phyloP scores from a whole-genome alignment of 2,329 filamentous ascomycete genomes.

The Cytospora mali region DNA sequence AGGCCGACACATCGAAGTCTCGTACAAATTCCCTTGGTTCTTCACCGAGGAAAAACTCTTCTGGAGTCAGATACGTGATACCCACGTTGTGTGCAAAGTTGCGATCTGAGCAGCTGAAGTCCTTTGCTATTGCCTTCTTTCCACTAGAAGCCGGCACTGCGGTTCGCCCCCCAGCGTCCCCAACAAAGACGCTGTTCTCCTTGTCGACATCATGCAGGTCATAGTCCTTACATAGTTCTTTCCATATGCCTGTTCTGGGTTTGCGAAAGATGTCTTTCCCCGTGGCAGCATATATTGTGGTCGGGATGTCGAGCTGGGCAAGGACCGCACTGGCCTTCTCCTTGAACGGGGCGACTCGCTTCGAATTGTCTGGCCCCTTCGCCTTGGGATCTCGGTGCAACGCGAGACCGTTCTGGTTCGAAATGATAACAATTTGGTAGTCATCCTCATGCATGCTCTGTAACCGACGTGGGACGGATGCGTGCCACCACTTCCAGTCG shows the following conservation, averaged over 20 bases:
- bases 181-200: slow-evolving; percentile 77
- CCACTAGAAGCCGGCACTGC: slow-evolving; percentile 40
- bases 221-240: slow-evolving; percentile 60
- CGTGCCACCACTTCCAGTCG: slow-evolving; percentile 97
- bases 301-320: slow-evolving; percentile 71
- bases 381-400: slow-evolving; percentile 73
- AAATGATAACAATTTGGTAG: slow-evolving; percentile 77
- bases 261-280: slow-evolving; percentile 82
- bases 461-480: slow-evolving; percentile 67
- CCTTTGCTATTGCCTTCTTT: slow-evolving; percentile 45
- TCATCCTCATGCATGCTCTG: slow-evolving; percentile 66
- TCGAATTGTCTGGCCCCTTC: slow-evolving; percentile 61
- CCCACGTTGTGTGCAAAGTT: slow-evolving; percentile 87
- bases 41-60: slow-evolving; percentile 84
- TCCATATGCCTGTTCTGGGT: slow-evolving; percentile 89
- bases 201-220: slow-evolving; percentile 68
- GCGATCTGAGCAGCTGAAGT: slow-evolving; percentile 69
- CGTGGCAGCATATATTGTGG: slow-evolving; percentile 84
- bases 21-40: slow-evolving; percentile 66
- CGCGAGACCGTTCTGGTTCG: slow-evolving; percentile 84
- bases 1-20: slow-evolving; percentile 69
- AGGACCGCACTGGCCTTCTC: slow-evolving; percentile 73
- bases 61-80: slow-evolving; percentile 80
- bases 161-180: slow-evolving; percentile 74
- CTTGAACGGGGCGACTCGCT: slow-evolving; percentile 79